These are phyloP conservation scores for Madurella mycetomatis DNA, from an alignment of 2,329 filamentous ascomycete species.

Conservation along the genomic window DNA sequence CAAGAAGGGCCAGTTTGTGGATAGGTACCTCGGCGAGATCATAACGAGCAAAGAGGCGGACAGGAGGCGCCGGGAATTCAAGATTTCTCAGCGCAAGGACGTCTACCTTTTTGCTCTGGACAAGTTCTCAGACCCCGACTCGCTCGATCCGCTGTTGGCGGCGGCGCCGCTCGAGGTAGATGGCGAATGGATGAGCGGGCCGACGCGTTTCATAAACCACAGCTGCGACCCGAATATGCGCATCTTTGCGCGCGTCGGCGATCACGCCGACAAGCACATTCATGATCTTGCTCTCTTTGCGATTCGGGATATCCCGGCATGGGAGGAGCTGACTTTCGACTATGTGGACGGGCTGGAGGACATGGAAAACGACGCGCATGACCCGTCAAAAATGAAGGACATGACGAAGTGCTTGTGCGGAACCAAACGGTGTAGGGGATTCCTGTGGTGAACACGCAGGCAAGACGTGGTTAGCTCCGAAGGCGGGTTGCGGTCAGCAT, in stretches of 20 bases:
- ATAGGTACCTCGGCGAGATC: slow-evolving; percentile 71
- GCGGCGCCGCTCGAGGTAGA: slow-evolving; percentile 57
- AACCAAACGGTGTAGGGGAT: slow-evolving; percentile 62
- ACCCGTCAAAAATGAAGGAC: slow-evolving; percentile 44
- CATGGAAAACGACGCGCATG: slow-evolving; percentile 44
- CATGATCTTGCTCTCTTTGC: slow-evolving; percentile 78
- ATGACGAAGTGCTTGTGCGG: slow-evolving; percentile 61
- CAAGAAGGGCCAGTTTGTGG: slow-evolving; percentile 70
- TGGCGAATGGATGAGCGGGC: slow-evolving; percentile 73
- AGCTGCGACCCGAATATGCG: slow-evolving; percentile 74
- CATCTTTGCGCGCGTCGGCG: slow-evolving; percentile 74
- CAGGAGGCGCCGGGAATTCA: slow-evolving; percentile 54
- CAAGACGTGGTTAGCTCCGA: background rate
- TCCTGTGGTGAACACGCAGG: slow-evolving; percentile 49
- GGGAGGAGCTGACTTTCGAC: slow-evolving; percentile 73
- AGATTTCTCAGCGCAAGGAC: slow-evolving; percentile 59
- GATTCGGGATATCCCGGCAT: slow-evolving; percentile 57
- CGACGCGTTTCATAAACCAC: slow-evolving; percentile 79
- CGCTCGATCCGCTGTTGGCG: slow-evolving; percentile 52
- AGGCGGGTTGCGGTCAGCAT: background rate
- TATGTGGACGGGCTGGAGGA: slow-evolving; percentile 64
- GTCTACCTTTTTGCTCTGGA: slow-evolving; percentile 78
- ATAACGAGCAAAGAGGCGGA: slow-evolving; percentile 62
- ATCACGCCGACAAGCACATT: slow-evolving; percentile 67
- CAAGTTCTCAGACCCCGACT: slow-evolving; percentile 63